Evolutionary conservation across 768 basidiomycete genomes (phyloP).

Genomic region (Hericium coralloides): DNA sequence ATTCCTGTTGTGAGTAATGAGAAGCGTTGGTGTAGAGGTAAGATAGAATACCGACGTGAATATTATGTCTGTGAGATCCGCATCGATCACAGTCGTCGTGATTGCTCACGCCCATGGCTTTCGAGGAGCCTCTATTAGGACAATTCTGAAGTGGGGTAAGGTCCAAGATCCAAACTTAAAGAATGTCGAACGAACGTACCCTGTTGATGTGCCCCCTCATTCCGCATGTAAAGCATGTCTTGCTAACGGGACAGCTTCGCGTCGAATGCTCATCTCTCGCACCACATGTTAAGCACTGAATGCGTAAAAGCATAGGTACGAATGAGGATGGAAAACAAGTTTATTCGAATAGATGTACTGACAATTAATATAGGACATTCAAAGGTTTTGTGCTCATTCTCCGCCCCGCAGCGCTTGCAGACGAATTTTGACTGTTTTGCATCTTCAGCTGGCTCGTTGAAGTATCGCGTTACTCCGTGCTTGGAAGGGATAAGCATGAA

Average conservation of each 20-base stretch:
- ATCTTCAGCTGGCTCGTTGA: slow-evolving; percentile 36
- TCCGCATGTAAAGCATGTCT: slow-evolving; percentile 71
- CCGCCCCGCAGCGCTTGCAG: slow-evolving; percentile 73
- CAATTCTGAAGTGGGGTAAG: slow-evolving; percentile 40
- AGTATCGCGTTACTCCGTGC: slow-evolving; percentile 52
- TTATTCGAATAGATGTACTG: slow-evolving; percentile 19
- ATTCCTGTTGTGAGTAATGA: slow-evolving; percentile 45
- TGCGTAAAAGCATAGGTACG: background rate
- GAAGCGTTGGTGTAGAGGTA: background rate
- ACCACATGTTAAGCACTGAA: slow-evolving; percentile 74
- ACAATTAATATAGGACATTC: slow-evolving; percentile 72
- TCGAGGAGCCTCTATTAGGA: slow-evolving; percentile 45
- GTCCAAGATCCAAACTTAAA: background rate
- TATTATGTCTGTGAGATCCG: slow-evolving; percentile 52
- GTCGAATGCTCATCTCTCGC: slow-evolving; percentile 73
- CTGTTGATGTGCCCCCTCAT: slow-evolving; percentile 77
- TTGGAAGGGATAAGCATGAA: slow-evolving; percentile 22
- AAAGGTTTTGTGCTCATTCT: slow-evolving; percentile 57
- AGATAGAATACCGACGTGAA: slow-evolving; percentile 38
- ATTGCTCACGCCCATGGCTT: slow-evolving; percentile 16
- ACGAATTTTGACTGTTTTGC: slow-evolving; percentile 39
- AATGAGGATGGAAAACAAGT: background rate
- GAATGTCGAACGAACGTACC: slow-evolving; percentile 28
- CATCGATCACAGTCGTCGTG: slow-evolving; percentile 61
- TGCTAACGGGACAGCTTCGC: slow-evolving; percentile 70